Conservation (phyloP, 768 basidiomycete genomes). For the Lentinula aciculospora region DNA sequence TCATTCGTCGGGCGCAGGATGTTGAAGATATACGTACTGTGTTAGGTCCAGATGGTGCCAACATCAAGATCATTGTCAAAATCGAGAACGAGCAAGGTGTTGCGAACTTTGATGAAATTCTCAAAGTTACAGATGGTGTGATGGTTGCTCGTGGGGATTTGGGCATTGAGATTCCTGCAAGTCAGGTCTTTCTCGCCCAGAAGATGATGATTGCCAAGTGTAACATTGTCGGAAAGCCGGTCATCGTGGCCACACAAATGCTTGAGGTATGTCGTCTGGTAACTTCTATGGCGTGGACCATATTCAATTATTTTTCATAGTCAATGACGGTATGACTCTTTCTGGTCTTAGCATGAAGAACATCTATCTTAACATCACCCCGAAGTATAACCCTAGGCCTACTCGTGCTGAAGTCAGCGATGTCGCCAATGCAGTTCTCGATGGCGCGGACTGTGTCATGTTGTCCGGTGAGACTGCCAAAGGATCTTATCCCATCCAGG, state of each 20-base stretch:
- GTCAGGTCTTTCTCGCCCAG: constrained; percentile 97
- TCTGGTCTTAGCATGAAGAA: background rate
- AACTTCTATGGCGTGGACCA: constrained; percentile 7
- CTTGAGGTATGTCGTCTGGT: constrained; percentile 60
- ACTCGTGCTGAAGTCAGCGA: constrained; percentile 99
- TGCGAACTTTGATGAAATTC: constrained; percentile 97
- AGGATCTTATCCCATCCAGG: constrained; percentile 92
- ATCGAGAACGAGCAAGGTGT: constrained; percentile 99
- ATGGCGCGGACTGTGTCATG: constrained; percentile 99
- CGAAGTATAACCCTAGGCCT: constrained; percentile 92
- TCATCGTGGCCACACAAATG: constrained; percentile 99
- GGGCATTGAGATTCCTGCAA: constrained; percentile 99
- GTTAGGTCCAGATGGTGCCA: constrained; percentile 91
- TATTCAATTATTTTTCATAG: constrained; percentile 28
- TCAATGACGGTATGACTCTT: constrained; percentile 78
- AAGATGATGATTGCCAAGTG: constrained; percentile 99
- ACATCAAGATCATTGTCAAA: constrained; percentile 99
- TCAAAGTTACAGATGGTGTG: constrained; percentile 93
- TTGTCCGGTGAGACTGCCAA: constrained; percentile 99
- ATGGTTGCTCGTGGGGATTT: constrained; percentile 99
- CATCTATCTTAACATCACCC: constrained; percentile 6
- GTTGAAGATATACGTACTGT: constrained; percentile 90
- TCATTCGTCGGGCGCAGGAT: constrained; percentile 93
- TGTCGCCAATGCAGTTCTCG: constrained; percentile 98
- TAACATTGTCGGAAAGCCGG: constrained; percentile 96